These are phyloP conservation scores for Diatrype stigma DNA, from an alignment of 2,329 filamentous ascomycete species.

Conservation along the genomic window DNA sequence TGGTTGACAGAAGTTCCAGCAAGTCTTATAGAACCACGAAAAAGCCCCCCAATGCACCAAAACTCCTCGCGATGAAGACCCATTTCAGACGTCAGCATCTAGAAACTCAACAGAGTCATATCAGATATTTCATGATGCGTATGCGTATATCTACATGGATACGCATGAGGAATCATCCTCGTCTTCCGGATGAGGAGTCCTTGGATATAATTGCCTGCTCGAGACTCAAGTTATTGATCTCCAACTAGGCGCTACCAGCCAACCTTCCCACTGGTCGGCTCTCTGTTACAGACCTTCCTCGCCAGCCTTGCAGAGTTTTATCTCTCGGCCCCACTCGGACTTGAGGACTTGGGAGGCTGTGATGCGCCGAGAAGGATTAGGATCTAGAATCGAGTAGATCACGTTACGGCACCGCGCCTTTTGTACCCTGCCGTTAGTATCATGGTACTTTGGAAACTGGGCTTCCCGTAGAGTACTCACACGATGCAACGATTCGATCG, in stretches of 20 bases:
- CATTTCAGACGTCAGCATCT: not conserved
- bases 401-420: conserved; percentile 97
- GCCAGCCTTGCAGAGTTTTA: conserved; percentile 93
- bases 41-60: not conserved
- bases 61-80: not conserved
- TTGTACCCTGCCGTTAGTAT: conserved; percentile 15
- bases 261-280: not conserved
- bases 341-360: conserved; percentile 95
- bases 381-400: conserved; percentile 97
- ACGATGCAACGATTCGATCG: conserved; percentile 91
- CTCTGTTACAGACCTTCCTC: conserved; percentile 76
- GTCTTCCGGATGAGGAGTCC: not conserved
- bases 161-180: not conserved
- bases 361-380: conserved; percentile 86
- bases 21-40: not conserved
- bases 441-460: conserved; percentile 2
- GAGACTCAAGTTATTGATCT: conserved; percentile 1
- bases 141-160: not conserved
- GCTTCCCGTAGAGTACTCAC: conserved; percentile 52
- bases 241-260: not conserved
- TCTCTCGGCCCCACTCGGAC: conserved; percentile 97
- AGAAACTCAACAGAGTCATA: not conserved
- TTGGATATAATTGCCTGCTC: not conserved
- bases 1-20: too few species aligned
- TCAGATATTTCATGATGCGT: not conserved